Evolutionary conservation across 2,329 filamentous ascomycete species (phyloP), one percentile per base, ranked within the genome.

Genomic region (Sclerotinia borealis): DNA sequence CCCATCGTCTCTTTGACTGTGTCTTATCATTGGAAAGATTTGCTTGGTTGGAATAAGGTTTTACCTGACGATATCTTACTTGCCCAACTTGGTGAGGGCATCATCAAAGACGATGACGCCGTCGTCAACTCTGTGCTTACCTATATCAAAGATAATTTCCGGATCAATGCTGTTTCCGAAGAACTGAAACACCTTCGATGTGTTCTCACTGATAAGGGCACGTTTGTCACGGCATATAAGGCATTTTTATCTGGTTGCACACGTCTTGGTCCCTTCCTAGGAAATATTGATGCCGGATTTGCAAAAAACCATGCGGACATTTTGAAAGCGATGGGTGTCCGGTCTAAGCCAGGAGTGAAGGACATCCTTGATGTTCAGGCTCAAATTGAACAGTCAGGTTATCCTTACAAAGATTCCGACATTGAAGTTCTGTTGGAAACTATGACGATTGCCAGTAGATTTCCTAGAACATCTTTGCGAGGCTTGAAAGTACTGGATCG

Each of bases 341-440:
- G 66, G 39, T 51, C 63, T 5, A 47, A 54, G 27, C 69, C 67
- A 49, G 63, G 61, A 43, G 61, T 64, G 9, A 61, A 37, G 29
- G 66, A 73, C 27, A 56, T 74, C 17, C 47, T 72, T 9, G 36
- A 64, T 13, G 50, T 72, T 13, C 67, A 71, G 51, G 47, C n/a
- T 6, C 41, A 63, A 34, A 60, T 74, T 37, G 68, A 68, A 25
- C 31, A 17, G 5, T 34, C 41, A 1, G 70, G 69, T 27, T 48
- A 41, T 5, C 36, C 52, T 15, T 66, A 74, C 13, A 52, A 59
- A 1, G 66, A 69, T 9, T 47, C 62, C 1, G 71, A 73, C 43
- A 37, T 69, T 4, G 58, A 41, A 17, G 66, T 72, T 29, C 67
- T 72, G 3, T 59, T 72, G 17, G 70, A 71, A 60, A 65, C 72